Conservation (phyloP, 331 rosid genomes). For the Malus hybrid region DNA sequence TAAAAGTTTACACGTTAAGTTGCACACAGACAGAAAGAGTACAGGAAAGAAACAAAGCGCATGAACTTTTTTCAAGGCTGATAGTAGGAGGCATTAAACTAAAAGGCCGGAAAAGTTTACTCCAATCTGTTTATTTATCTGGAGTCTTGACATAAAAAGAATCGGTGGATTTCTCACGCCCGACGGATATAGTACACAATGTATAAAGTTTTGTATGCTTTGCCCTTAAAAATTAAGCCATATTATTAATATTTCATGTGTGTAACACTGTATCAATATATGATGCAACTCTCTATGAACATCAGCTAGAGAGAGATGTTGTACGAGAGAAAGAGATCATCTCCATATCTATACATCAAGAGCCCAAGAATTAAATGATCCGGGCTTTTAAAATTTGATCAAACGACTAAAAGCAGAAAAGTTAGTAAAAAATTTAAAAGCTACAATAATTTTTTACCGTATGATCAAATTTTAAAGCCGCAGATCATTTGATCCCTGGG, state of each 20-base stretch:
- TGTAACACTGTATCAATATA: not conserved
- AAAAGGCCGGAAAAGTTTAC: not conserved
- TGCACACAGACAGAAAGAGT: constrained; percentile 21
- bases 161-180: not conserved
- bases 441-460: too few species aligned
- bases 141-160: not conserved
- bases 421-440: too few species aligned
- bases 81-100: not conserved
- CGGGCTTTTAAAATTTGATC: too few species aligned
- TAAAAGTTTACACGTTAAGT: constrained; percentile 38
- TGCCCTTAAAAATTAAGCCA: not conserved
- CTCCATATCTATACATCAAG: too few species aligned
- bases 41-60: constrained; percentile 42
- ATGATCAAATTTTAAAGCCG: too few species aligned
- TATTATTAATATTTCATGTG: not conserved
- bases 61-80: constrained; percentile 42
- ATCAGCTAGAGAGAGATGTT: not conserved
- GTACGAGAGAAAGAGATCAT: not conserved
- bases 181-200: not conserved
- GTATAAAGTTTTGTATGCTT: not conserved
- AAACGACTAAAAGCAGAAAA: too few species aligned
- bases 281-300: not conserved
- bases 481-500: too few species aligned
- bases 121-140: not conserved
- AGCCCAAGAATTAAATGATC: too few species aligned